Conservation (phyloP, 768 basidiomycete genomes). For the Mycena maculata region DNA sequence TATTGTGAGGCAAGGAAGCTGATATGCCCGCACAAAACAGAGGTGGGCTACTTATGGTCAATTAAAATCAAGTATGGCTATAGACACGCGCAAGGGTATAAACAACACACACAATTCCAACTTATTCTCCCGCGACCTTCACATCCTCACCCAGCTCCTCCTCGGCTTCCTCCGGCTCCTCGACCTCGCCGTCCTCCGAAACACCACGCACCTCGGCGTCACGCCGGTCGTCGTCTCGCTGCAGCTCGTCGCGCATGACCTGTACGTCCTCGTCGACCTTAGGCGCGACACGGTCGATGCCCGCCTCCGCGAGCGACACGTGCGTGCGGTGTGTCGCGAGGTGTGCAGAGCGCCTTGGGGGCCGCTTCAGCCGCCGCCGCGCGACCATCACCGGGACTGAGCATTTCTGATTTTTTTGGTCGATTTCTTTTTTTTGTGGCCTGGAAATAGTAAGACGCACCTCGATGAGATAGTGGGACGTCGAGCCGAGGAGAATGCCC, state of each 20-base stretch:
- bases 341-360: conserved; percentile 83
- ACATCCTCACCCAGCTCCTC: conserved; percentile 43
- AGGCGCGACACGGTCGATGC: conserved; percentile 87
- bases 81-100: too few species aligned
- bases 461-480: conserved; percentile 94
- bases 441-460: conserved; percentile 46
- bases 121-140: conserved; percentile 48
- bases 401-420: conserved; percentile 68
- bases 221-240: conserved; percentile 69
- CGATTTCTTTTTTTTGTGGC: not conserved
- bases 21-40: too few species aligned
- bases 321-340: conserved; percentile 84
- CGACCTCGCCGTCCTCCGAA: conserved; percentile 41
- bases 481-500: conserved; percentile 93
- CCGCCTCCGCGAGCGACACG: conserved; percentile 88
- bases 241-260: conserved; percentile 81
- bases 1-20: too few species aligned
- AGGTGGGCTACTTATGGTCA: too few species aligned
- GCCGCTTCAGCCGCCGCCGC: conserved; percentile 89
- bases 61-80: too few species aligned
- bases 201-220: conserved; percentile 41
- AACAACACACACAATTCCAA: too few species aligned
- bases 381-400: conserved; percentile 98
- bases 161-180: conserved; percentile 46
- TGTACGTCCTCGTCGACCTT: conserved; percentile 90